Conservation (phyloP, 2,329 filamentous ascomycete species). For the Sordariomycetes sp. region DNA sequence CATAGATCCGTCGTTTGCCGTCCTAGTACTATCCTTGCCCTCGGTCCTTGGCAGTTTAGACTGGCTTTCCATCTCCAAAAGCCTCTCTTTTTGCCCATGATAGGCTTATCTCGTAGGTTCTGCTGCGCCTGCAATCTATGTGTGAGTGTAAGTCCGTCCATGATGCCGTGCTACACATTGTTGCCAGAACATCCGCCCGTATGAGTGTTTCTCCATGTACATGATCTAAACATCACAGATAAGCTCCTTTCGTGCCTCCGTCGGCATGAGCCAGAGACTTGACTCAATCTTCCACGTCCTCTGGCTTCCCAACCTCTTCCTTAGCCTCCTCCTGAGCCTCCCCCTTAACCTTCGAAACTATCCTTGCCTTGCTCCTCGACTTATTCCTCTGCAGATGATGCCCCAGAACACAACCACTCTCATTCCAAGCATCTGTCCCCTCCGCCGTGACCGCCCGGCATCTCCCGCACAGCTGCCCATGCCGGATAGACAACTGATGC, state of each 20-base stretch:
- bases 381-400: constrained; percentile 18
- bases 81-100: too few relatives aligned
- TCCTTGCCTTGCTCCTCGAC: neutral
- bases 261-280: neutral
- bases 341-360: neutral
- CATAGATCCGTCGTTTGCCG: too few relatives aligned
- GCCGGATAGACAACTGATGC: constrained; percentile 40
- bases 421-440: constrained; percentile 47
- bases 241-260: neutral
- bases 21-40: too few relatives aligned
- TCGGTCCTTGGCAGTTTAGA: too few relatives aligned
- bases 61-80: too few relatives aligned
- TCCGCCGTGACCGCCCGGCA: constrained; percentile 39
- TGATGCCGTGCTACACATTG: too few relatives aligned
- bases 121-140: too few relatives aligned
- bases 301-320: neutral
- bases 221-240: too few relatives aligned
- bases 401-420: constrained; percentile 29
- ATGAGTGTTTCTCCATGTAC: too few relatives aligned
- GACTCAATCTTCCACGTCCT: neutral
- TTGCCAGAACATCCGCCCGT: too few relatives aligned
- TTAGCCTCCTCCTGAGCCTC: neutral
- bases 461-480: constrained; percentile 33
- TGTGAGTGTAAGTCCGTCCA: too few relatives aligned
- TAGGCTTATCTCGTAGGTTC: too few relatives aligned